Evolutionary conservation across 805 yeast genomes (phyloP), one percentile per base, ranked within the genome.

Genomic region (Candida koratica): DNA sequence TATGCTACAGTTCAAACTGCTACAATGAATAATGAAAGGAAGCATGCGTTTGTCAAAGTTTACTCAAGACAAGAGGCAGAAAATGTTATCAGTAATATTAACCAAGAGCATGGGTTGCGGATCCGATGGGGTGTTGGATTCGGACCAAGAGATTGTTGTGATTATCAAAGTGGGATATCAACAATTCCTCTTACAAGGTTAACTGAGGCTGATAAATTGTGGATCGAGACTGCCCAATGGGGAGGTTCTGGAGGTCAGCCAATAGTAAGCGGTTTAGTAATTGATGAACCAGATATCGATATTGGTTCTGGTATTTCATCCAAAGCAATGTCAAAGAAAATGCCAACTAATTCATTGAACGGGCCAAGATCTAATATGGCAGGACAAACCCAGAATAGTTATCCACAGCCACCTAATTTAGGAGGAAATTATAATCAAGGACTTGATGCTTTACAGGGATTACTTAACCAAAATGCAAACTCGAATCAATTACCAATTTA

Each of bases 41-140:
- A 84, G 52, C 97, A 93, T 61, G 98, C 97, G 0, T 93, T 93
- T 54, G 95, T 90, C 30, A 93, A 93, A 62, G 94, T 89, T 17
- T 87, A 84, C 56, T 85, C 95, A 15, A 77, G 98, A 61, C 73
- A 70, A 24, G 97, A 90, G 60, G 98, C 98, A 19, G 96, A 85
- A 56, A 75, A 70, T 42, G 88, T 88, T 10, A 73, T 87, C 39
- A 69, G 74, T 26, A 75, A 79, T 27, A 87, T 89, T 64, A 78
- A 78, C 52, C 77, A 80, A 47, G 81, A 79, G 43, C 81, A 83
- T 26, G 66, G 77, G 47, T 67, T 93, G 48, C 77, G 97, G 61
- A 85, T 94, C 4, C 75, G 96, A 56, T 93, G 98, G 98, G 98
- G 97, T 47, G 97, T 93, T 44, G 98, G 98, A 1, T 93, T 84